A percentile compares a stretch with the other conserved stretches of the same genome.
Conservation (phyloP, 2,329 filamentous ascomycete genomes). For the Metarhizium rileyi region DNA sequence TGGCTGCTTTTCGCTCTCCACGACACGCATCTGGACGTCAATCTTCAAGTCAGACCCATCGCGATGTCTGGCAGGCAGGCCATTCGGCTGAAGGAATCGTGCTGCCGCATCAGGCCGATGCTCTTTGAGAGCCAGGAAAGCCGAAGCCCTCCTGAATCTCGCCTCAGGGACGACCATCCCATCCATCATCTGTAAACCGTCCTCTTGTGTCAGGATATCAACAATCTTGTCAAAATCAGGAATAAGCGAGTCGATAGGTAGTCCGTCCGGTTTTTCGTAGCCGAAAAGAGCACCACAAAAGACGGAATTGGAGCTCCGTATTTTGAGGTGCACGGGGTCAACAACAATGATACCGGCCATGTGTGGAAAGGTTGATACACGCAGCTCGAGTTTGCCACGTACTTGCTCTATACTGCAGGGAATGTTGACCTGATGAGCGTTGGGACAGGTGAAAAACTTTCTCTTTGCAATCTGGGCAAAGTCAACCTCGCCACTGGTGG, state of each 20-base stretch:
- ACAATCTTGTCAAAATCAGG: slow-evolving; percentile 82
- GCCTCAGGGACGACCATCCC: slow-evolving; percentile 97
- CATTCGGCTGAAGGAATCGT: slow-evolving; percentile 74
- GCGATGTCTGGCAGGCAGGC: slow-evolving; percentile 74
- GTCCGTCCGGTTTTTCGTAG: slow-evolving; percentile 71
- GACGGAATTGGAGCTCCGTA: slow-evolving; percentile 89
- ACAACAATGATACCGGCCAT: slow-evolving; percentile 95
- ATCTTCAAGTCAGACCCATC: slow-evolving; percentile 90
- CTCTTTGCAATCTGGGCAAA: slow-evolving; percentile 63
- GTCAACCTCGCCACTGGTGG: slow-evolving; percentile 63
- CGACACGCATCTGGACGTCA: slow-evolving; percentile 92
- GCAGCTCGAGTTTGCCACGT: slow-evolving; percentile 58
- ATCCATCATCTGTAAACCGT: slow-evolving; percentile 73
- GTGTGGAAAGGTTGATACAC: slow-evolving; percentile 89
- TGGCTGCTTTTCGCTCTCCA: slow-evolving; percentile 70
- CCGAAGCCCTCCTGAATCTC: slow-evolving; percentile 82
- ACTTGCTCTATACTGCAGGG: slow-evolving; percentile 74
- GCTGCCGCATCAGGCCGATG: slow-evolving; percentile 69
- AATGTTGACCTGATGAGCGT: slow-evolving; percentile 67
- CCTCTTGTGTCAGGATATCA: slow-evolving; percentile 72
- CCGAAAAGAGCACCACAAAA: slow-evolving; percentile 92
- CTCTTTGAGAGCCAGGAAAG: slow-evolving; percentile 73
- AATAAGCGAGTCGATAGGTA: slow-evolving; percentile 69
- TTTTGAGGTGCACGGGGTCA: slow-evolving; percentile 63
- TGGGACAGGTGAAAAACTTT: slow-evolving; percentile 78